These are phyloP conservation scores for Annulohypoxylon nitens DNA, from an alignment of 495 filamentous ascomycete species.

Conservation along the genomic window DNA sequence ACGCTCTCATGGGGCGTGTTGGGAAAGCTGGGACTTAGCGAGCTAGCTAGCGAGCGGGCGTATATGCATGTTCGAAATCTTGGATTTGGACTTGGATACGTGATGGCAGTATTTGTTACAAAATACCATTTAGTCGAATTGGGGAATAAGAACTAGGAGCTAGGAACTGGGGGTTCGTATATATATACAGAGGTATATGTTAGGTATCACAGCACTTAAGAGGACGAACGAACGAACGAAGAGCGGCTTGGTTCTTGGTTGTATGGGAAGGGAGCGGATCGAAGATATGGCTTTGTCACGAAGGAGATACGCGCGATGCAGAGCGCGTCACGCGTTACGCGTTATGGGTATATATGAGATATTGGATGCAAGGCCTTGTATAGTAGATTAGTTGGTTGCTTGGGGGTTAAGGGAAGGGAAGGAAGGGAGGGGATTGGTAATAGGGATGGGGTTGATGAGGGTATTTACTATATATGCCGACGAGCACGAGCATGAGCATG, in stretches of 20 bases:
- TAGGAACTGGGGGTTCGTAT: not conserved
- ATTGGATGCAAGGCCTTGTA: conserved; percentile 37
- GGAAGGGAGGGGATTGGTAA: conserved; percentile 19
- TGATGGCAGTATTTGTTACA: not conserved
- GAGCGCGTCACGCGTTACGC: conserved; percentile 32
- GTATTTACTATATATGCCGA: not conserved
- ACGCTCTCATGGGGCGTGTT: conserved; percentile 73
- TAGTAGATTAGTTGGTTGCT: conserved; percentile 11
- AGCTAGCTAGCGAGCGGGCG: conserved; percentile 1
- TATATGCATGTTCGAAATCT: not conserved
- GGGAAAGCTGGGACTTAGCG: conserved; percentile 40
- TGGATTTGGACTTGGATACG: not conserved
- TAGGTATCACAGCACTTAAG: too few species aligned
- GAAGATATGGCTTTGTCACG: too few species aligned
- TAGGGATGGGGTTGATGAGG: conserved; percentile 9
- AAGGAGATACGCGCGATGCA: too few species aligned
- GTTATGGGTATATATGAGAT: conserved; percentile 1
- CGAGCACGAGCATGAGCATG: not conserved
- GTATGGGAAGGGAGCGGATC: too few species aligned
- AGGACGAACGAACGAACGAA: too few species aligned
- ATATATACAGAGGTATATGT: not conserved
- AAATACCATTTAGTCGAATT: not conserved
- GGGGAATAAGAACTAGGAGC: not conserved
- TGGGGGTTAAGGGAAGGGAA: not conserved
- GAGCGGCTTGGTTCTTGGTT: too few species aligned